These are phyloP conservation scores for Trametes hirsuta DNA, from an alignment of 1,284 basidiomycete species.

Conservation along the genomic window DNA sequence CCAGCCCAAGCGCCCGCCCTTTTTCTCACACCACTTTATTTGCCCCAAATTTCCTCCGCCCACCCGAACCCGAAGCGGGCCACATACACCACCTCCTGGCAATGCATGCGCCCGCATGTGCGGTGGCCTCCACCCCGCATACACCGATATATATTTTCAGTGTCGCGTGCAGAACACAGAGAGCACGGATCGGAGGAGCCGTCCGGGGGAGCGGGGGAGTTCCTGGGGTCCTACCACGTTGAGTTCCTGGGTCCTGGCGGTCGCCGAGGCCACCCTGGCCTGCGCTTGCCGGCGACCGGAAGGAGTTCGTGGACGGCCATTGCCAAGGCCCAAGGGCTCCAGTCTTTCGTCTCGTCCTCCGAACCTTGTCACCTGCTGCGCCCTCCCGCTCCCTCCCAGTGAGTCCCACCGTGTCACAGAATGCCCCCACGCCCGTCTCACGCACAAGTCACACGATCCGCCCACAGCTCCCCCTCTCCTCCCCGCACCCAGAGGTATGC, in stretches of 20 bases:
- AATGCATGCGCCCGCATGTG: not conserved
- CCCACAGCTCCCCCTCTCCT: not conserved
- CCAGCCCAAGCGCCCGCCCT: conserved; percentile 10
- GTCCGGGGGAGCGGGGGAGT: conserved; percentile 4
- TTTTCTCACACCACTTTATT: conserved; percentile 22
- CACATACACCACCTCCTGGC: not conserved
- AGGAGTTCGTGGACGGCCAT: not conserved
- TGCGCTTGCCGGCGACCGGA: not conserved
- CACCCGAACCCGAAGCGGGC: not conserved
- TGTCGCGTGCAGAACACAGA: conserved; percentile 13
- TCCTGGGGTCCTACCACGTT: conserved; percentile 16
- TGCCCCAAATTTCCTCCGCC: conserved; percentile 1
- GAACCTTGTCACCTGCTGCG: conserved; percentile 10
- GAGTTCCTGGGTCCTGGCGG: conserved; percentile 14
- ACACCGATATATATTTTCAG: not conserved
- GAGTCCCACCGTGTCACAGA: conserved; percentile 3
- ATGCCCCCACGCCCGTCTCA: conserved; percentile 7
- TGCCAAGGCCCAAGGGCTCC: not conserved
- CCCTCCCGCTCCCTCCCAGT: not conserved
- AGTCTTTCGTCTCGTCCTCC: not conserved
- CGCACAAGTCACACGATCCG: conserved; percentile 21
- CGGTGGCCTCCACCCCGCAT: not conserved
- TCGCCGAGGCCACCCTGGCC: not conserved
- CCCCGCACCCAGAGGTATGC: conserved; percentile 7
- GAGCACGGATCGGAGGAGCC: conserved; percentile 7